Percentiles rank a stretch among this genome's conserved stretches.
Conservation (phyloP, 176 grass and related monocot genomes). For the Eleusine coracana region DNA sequence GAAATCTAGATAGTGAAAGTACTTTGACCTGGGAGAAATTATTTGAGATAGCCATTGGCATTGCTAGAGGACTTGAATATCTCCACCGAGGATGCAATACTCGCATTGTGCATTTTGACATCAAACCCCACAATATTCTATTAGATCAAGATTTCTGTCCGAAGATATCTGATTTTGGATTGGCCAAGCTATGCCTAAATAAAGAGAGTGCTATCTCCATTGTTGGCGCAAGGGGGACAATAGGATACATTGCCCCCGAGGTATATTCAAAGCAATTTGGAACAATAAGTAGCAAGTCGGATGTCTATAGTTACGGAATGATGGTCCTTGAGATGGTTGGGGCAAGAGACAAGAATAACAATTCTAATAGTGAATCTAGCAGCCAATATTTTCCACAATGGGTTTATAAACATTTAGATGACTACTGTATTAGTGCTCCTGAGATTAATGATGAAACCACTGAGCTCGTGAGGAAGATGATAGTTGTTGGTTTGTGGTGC, state of each 20-base stretch:
- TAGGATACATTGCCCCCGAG: slow-evolving; percentile 41
- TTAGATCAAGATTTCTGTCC: slow-evolving; percentile 26
- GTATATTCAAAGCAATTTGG: slow-evolving; percentile 43
- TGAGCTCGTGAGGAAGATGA: slow-evolving; percentile 51
- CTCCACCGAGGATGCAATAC: slow-evolving; percentile 45
- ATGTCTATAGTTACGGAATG: slow-evolving; percentile 70
- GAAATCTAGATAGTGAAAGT: background rate
- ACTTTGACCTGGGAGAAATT: slow-evolving; percentile 31
- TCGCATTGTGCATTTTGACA: slow-evolving; percentile 41
- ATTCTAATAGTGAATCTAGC: background rate
- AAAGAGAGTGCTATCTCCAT: slow-evolving; percentile 37
- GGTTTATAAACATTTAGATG: slow-evolving; percentile 49
- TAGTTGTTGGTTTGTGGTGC: slow-evolving; percentile 59
- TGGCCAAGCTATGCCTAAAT: slow-evolving; percentile 23
- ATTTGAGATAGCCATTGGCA: slow-evolving; percentile 41
- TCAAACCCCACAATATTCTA: slow-evolving; percentile 39
- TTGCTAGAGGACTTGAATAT: slow-evolving; percentile 47
- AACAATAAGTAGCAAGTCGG: slow-evolving; percentile 47
- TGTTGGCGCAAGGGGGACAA: slow-evolving; percentile 37
- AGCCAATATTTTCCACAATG: slow-evolving; percentile 48
- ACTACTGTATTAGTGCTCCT: slow-evolving; percentile 37
- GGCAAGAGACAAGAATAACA: background rate
- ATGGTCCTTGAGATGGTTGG: slow-evolving; percentile 66
- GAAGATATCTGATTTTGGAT: slow-evolving; percentile 31
- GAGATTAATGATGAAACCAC: slow-evolving; percentile 24